Evolutionary conservation across 257 asterid genomes (phyloP).

Genomic region (Fraxinus quadrangulata): DNA sequence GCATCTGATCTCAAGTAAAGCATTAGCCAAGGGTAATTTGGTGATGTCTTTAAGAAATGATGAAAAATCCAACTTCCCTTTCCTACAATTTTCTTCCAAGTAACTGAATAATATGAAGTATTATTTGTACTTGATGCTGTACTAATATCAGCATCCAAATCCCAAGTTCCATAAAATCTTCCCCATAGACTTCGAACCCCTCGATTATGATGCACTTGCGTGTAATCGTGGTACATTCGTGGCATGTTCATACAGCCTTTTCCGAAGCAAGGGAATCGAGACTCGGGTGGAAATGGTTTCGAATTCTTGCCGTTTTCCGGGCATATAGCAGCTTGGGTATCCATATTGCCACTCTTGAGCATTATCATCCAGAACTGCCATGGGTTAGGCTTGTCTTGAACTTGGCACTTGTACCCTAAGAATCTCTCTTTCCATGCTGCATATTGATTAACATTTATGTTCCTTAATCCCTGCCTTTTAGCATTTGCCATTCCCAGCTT

Average conservation of each 20-base stretch:
- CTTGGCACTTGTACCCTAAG: constrained; percentile 50
- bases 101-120: constrained; percentile 41
- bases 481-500: constrained; percentile 41
- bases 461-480: constrained; percentile 7
- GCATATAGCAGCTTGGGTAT: constrained; percentile 50
- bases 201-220: constrained; percentile 27
- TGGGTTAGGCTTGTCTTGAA: constrained; percentile 41
- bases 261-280: constrained; percentile 51
- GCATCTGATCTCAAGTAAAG: constrained; percentile 64
- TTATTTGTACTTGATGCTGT: constrained; percentile 15
- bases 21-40: constrained; percentile 58
- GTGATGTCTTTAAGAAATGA: constrained; percentile 44
- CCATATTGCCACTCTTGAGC: constrained; percentile 59
- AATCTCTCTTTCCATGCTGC: constrained; percentile 48
- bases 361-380: constrained; percentile 63
- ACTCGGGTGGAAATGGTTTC: constrained; percentile 37
- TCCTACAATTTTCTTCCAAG: constrained; percentile 52
- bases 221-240: constrained; percentile 47
- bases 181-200: constrained; percentile 40
- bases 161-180: constrained; percentile 56
- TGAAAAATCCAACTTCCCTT: constrained; percentile 57
- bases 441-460: constrained; percentile 32
- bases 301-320: constrained; percentile 45
- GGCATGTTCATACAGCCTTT: constrained; percentile 60
- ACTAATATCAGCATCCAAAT: constrained; percentile 37